These are phyloP conservation scores for Galerina marginata DNA, from an alignment of 768 basidiomycete species.

Conservation along the genomic window DNA sequence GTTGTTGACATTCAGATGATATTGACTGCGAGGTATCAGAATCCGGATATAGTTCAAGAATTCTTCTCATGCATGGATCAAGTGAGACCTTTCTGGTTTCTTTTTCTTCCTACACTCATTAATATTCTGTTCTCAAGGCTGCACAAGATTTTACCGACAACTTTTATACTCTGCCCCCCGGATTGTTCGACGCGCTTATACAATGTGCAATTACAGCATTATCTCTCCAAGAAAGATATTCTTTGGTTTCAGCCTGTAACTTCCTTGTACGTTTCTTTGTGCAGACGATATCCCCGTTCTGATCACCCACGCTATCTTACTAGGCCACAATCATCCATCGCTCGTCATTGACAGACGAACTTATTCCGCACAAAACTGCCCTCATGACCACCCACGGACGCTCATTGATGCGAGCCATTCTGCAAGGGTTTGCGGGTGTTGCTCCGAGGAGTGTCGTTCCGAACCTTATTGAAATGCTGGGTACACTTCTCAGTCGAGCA, in stretches of 20 bases:
- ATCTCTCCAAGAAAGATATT: constrained; percentile 82
- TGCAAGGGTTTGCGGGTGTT: constrained; percentile 82
- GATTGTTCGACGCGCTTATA: constrained; percentile 69
- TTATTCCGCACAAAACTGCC: constrained; percentile 51
- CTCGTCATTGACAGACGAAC: constrained; percentile 65
- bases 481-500: constrained; percentile 62
- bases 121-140: constrained; percentile 36
- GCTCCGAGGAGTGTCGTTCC: constrained; percentile 84
- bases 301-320: not conserved
- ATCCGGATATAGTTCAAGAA: constrained; percentile 90
- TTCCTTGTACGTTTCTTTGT: constrained; percentile 68
- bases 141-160: constrained; percentile 64
- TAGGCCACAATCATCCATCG: constrained; percentile 72
- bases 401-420: constrained; percentile 70
- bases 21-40: constrained; percentile 48
- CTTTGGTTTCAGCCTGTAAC: constrained; percentile 78
- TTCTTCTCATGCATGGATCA: constrained; percentile 86
- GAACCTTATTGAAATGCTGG: constrained; percentile 85
- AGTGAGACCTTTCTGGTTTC: constrained; percentile 41
- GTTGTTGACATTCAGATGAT: not conserved
- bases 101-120: not conserved
- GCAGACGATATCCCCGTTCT: not conserved
- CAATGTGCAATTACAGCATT: constrained; percentile 72
- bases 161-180: constrained; percentile 68
- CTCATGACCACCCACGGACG: constrained; percentile 61